Percentiles rank a stretch among this genome's conserved stretches.
phyloP scores from a whole-genome alignment of 208 protist genomes.

The Trypanosoma cruzi region DNA sequence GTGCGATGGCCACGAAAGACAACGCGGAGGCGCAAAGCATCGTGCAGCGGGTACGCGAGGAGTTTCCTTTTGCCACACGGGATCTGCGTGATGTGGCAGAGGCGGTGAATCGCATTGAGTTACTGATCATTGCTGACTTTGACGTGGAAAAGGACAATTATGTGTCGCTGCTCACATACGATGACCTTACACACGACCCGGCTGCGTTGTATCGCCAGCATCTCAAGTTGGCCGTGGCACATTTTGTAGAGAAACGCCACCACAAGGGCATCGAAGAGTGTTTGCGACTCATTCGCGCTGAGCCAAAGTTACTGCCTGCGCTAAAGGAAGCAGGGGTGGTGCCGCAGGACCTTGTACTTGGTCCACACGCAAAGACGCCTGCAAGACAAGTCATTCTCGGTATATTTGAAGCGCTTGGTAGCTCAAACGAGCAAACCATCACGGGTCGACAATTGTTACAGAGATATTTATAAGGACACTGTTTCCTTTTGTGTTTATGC shows the following conservation, averaged over 20 bases:
- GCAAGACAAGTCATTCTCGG: conserved; percentile 59
- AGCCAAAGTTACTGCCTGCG: conserved; percentile 71
- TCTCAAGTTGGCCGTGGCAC: conserved; percentile 73
- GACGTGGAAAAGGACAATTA: conserved; percentile 83
- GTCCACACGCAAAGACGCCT: conserved; percentile 54
- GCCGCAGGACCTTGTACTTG: conserved; percentile 47
- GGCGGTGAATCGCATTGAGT: conserved; percentile 81
- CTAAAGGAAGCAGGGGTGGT: conserved; percentile 70
- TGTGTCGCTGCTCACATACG: conserved; percentile 70
- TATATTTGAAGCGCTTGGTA: conserved; percentile 79
- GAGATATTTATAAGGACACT: conserved; percentile 49
- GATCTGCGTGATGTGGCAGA: conserved; percentile 76
- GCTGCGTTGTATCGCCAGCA: conserved; percentile 68
- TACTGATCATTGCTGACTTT: conserved; percentile 66
- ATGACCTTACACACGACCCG: conserved; percentile 64
- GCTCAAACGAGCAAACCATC: conserved; percentile 63
- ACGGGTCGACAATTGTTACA: conserved; percentile 72
- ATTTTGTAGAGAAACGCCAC: conserved; percentile 65
- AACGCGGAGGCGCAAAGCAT: conserved; percentile 44
- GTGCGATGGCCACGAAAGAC: conserved; percentile 53
- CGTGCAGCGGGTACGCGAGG: conserved; percentile 46
- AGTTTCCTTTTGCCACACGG: conserved; percentile 74
- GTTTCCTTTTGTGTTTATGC: background rate
- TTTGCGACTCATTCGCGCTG: conserved; percentile 71
- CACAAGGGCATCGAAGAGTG: conserved; percentile 78